phyloP scores from a whole-genome alignment of 768 basidiomycete genomes.

The Russula brevipes region DNA sequence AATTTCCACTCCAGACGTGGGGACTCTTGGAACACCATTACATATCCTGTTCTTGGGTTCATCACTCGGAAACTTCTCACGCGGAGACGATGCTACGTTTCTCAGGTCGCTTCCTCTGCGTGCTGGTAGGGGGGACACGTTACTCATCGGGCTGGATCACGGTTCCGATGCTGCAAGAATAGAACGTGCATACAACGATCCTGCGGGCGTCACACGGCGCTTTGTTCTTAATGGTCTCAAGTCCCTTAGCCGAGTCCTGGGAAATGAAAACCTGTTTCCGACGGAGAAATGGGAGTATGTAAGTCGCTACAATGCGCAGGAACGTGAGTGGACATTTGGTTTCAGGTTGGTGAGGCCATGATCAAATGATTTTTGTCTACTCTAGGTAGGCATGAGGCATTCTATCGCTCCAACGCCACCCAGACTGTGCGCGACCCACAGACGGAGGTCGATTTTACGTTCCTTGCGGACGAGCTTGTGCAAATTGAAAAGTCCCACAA shows the following conservation, averaged over 20 bases:
- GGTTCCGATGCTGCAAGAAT: conserved; percentile 65
- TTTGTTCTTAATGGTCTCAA: conserved; percentile 88
- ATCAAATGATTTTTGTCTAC: background rate
- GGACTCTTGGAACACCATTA: conserved; percentile 42
- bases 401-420: conserved; percentile 58
- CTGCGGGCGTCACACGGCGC: conserved; percentile 57
- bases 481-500: conserved; percentile 87
- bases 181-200: conserved; percentile 84
- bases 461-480: conserved; percentile 69
- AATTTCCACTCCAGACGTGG: conserved; percentile 46
- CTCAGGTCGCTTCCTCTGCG: conserved; percentile 74
- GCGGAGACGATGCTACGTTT: conserved; percentile 65
- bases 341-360: background rate
- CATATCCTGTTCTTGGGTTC: conserved; percentile 92
- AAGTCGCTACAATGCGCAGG: conserved; percentile 50
- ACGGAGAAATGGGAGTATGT: conserved; percentile 73
- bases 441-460: conserved; percentile 41
- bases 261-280: conserved; percentile 59
- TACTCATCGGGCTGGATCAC: conserved; percentile 89
- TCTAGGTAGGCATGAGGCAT: conserved; percentile 79
- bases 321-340: conserved; percentile 34
- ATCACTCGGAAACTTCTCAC: conserved; percentile 83
- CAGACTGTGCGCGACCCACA: conserved; percentile 55
- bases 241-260: conserved; percentile 61
- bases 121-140: conserved; percentile 68